phyloP scores from a whole-genome alignment of 2,329 filamentous ascomycete species.

The Colletotrichum euphorbiae region DNA sequence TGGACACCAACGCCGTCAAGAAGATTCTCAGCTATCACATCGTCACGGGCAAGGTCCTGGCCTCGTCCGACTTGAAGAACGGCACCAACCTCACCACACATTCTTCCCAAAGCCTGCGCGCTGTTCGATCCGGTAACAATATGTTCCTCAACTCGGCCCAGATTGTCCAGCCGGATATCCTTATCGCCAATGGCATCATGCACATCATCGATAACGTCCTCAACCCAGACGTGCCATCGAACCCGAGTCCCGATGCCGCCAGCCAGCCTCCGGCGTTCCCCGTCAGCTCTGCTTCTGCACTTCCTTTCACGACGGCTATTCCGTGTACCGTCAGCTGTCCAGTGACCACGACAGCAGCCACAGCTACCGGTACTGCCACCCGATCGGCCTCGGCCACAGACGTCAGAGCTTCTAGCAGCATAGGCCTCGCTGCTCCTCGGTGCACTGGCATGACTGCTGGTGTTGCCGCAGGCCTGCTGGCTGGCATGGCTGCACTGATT shows the following conservation, averaged over 20 bases:
- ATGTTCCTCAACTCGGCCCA: constrained; percentile 66
- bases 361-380: constrained; percentile 41
- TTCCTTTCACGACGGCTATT: constrained; percentile 55
- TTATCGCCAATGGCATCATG: constrained; percentile 68
- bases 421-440: constrained; percentile 18
- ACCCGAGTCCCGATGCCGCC: constrained; percentile 52
- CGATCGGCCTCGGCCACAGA: constrained; percentile 42
- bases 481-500: constrained; percentile 24
- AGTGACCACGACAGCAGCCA: constrained; percentile 44
- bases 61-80: constrained; percentile 55
- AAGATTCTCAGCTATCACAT: constrained; percentile 68
- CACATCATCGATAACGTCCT: constrained; percentile 68
- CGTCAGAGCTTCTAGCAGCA: constrained; percentile 43
- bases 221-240: constrained; percentile 54
- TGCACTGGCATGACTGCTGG: constrained; percentile 26
- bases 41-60: constrained; percentile 63
- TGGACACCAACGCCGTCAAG: constrained; percentile 54
- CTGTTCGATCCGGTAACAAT: constrained; percentile 55
- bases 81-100: constrained; percentile 51
- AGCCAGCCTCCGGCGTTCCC: constrained; percentile 51
- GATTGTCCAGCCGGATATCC: constrained; percentile 63
- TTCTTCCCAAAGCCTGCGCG: constrained; percentile 53
- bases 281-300: constrained; percentile 41
- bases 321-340: constrained; percentile 57
- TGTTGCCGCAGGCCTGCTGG: constrained; percentile 11